Percentiles rank a stretch among this genome's conserved stretches.
phyloP scores from a whole-genome alignment of 371 early-diverging fungal genomes.

The Gilbertella persicaria region DNA sequence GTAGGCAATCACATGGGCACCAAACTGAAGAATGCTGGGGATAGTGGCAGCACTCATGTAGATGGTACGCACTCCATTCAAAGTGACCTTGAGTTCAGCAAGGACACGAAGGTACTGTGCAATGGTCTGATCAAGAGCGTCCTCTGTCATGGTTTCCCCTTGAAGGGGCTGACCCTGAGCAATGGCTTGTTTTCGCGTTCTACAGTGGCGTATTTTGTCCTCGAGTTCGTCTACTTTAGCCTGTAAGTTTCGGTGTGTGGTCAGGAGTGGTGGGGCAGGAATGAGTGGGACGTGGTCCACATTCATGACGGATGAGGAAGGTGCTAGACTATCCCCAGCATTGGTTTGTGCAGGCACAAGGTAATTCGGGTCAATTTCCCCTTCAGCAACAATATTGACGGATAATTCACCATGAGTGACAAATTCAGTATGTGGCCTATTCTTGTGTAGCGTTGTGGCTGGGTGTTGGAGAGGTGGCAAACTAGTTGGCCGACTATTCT shows the following conservation, averaged over 20 bases:
- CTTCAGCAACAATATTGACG: slow-evolving; percentile 35
- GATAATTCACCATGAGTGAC: neutral
- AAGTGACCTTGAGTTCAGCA: slow-evolving; percentile 52
- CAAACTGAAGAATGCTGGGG: slow-evolving; percentile 67
- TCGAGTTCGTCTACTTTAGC: slow-evolving; percentile 43
- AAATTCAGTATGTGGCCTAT: slow-evolving; percentile 22
- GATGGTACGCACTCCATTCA: slow-evolving; percentile 58
- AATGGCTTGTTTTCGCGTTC: slow-evolving; percentile 28
- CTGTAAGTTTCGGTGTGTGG: slow-evolving; percentile 53
- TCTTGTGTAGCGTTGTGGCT: slow-evolving; percentile 1
- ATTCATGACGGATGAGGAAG: slow-evolving; percentile 29
- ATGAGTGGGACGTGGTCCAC: slow-evolving; percentile 53
- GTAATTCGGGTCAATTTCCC: slow-evolving; percentile 45
- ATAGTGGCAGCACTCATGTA: slow-evolving; percentile 62
- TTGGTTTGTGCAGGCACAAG: slow-evolving; percentile 54
- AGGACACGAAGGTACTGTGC: slow-evolving; percentile 43
- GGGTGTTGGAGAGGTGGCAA: slow-evolving; percentile 17
- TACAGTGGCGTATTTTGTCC: slow-evolving; percentile 28
- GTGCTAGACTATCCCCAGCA: slow-evolving; percentile 45
- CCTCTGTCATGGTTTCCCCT: slow-evolving; percentile 30
- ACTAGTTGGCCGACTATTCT: slow-evolving; percentile 17
- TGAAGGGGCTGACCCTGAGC: neutral
- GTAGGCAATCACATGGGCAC: slow-evolving; percentile 70
- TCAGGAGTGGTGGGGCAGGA: slow-evolving; percentile 57
- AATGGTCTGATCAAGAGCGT: slow-evolving; percentile 45